These are phyloP conservation scores for Dactylellina cionopaga DNA, from an alignment of 2,329 filamentous ascomycete species.

Conservation along the genomic window DNA sequence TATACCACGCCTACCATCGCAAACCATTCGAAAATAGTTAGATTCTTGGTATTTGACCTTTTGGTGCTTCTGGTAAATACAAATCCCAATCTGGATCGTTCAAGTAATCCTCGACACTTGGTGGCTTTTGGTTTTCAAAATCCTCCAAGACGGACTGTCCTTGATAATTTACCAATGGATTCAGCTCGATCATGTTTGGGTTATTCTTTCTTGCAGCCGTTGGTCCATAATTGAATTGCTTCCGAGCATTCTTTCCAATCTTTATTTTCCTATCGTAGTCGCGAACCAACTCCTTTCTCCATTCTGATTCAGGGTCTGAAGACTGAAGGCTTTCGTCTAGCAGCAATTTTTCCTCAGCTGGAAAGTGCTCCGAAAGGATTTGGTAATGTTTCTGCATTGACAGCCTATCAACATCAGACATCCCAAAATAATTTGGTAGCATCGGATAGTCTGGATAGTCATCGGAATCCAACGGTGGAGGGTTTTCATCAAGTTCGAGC, in stretches of 20 bases:
- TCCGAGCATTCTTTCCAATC: slow-evolving; percentile 16
- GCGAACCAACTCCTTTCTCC: background rate
- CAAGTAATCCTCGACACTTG: slow-evolving; percentile 4
- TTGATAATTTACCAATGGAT: background rate
- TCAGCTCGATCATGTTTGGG: slow-evolving; percentile 35
- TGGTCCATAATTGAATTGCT: background rate
- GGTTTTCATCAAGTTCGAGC: slow-evolving; percentile 4
- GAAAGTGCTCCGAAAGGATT: background rate
- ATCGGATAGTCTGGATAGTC: background rate
- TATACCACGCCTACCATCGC: too few relatives aligned
- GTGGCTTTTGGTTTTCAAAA: slow-evolving; percentile 7
- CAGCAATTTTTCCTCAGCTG: background rate
- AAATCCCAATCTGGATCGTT: slow-evolving; percentile 39
- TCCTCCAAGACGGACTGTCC: slow-evolving; percentile 13
- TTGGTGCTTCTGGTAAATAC: slow-evolving; percentile 3
- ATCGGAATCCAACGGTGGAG: background rate
- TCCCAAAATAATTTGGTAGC: background rate
- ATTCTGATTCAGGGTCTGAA: background rate
- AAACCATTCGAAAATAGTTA: too few relatives aligned
- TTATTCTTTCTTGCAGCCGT: slow-evolving; percentile 7
- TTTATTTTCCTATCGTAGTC: slow-evolving; percentile 20
- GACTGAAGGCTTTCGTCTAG: background rate
- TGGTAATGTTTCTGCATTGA: background rate
- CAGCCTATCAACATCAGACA: background rate
- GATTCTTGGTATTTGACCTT: too few relatives aligned